phyloP scores from a whole-genome alignment of 1,284 basidiomycete species.

The Boletus nobilissimus region DNA sequence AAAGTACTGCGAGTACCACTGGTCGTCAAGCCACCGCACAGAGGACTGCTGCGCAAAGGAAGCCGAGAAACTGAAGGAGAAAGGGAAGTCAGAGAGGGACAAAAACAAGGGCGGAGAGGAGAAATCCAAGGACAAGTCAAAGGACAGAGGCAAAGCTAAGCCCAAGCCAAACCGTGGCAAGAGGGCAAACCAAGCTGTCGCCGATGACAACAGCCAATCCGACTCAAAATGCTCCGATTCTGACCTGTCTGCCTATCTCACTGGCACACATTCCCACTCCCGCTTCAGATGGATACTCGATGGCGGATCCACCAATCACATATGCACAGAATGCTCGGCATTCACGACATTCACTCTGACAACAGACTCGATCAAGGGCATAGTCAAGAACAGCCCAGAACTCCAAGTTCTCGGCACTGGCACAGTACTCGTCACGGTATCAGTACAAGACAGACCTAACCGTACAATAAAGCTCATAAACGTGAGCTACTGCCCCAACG shows the following conservation, averaged over 20 bases:
- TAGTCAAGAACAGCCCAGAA: slow-evolving; percentile 21
- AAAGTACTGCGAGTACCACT: neutral
- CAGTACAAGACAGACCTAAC: neutral
- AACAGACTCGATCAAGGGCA: slow-evolving; percentile 19
- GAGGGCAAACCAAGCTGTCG: neutral
- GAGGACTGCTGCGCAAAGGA: neutral
- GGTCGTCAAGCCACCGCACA: neutral
- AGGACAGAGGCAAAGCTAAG: too few relatives aligned
- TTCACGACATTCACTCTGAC: slow-evolving; percentile 21
- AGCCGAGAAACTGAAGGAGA: neutral
- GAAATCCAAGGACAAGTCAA: too few relatives aligned
- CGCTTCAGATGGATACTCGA: too few relatives aligned
- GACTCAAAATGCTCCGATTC: neutral
- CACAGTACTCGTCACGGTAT: slow-evolving; percentile 14
- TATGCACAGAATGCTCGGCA: slow-evolving; percentile 15
- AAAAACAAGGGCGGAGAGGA: neutral
- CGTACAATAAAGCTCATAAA: slow-evolving; percentile 17
- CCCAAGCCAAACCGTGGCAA: neutral
- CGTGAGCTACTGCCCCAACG: slow-evolving; percentile 29
- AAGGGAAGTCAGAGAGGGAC: neutral
- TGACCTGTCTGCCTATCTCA: neutral
- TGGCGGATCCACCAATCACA: too few relatives aligned
- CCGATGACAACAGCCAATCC: neutral
- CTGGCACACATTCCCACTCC: neutral
- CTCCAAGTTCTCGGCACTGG: slow-evolving; percentile 10